Evolutionary conservation across 306 rosid species (phyloP).

Genomic region (Cyamopsis tetragonoloba): DNA sequence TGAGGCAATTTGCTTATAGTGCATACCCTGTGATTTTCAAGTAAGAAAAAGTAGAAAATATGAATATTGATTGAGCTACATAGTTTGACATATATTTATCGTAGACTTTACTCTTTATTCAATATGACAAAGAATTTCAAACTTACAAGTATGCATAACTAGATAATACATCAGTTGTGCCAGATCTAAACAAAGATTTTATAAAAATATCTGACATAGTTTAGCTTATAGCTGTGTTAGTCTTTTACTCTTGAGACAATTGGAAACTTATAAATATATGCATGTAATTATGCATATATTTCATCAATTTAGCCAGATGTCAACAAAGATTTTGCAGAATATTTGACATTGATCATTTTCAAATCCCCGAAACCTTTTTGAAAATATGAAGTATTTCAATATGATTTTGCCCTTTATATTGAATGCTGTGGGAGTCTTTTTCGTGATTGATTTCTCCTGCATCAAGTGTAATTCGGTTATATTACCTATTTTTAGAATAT

Average conservation of each 20-base stretch:
- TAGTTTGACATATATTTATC: neutral
- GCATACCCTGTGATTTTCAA: neutral
- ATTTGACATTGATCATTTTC: neutral
- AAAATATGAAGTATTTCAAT: neutral
- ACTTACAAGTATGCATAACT: neutral
- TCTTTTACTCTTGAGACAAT: too few relatives aligned
- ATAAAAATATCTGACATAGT: neutral
- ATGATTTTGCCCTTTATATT: neutral
- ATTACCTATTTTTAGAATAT: neutral
- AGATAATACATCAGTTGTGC: too few relatives aligned
- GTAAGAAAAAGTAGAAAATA: neutral
- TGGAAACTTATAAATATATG: too few relatives aligned
- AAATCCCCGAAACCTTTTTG: neutral
- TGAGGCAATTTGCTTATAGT: constrained; percentile 1
- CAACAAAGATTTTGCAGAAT: too few relatives aligned
- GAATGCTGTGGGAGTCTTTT: neutral
- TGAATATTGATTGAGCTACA: neutral
- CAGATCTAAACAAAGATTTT: neutral
- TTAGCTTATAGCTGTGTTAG: too few relatives aligned
- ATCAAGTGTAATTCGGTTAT: neutral
- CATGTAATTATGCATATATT: too few relatives aligned
- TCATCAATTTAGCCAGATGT: too few relatives aligned
- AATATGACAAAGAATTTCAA: neutral
- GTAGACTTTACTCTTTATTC: neutral
- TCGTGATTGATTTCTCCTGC: neutral